phyloP scores from a whole-genome alignment of 2,329 filamentous ascomycete species.

The Xylaria sp. region DNA sequence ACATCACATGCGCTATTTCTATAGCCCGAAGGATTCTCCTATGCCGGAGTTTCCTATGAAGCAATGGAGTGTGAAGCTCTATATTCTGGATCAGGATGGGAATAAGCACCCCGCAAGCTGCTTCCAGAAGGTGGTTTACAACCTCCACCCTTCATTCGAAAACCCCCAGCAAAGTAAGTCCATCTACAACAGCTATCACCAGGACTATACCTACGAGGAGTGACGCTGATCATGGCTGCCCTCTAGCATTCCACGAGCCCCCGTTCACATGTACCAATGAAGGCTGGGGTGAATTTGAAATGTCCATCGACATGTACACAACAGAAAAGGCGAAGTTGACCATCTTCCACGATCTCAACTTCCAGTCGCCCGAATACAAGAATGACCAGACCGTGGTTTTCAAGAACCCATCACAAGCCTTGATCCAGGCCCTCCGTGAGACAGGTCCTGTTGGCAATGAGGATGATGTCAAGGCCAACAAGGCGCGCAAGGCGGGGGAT shows the following conservation, averaged over 20 bases:
- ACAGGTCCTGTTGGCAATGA: slow-evolving; percentile 85
- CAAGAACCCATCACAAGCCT: slow-evolving; percentile 89
- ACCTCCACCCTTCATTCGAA: slow-evolving; percentile 91
- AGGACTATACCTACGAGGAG: too few species aligned
- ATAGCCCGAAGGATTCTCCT: slow-evolving; percentile 78
- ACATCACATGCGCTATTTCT: slow-evolving; percentile 24
- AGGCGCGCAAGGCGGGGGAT: slow-evolving; percentile 60
- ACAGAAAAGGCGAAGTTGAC: slow-evolving; percentile 86
- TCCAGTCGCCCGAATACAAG: slow-evolving; percentile 81
- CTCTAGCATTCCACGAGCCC: slow-evolving; percentile 76
- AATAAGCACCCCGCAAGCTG: slow-evolving; percentile 81
- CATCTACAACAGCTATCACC: not conserved
- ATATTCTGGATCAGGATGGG: slow-evolving; percentile 82
- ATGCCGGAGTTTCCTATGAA: slow-evolving; percentile 91
- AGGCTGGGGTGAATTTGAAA: slow-evolving; percentile 98
- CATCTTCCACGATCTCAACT: slow-evolving; percentile 90
- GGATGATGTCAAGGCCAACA: slow-evolving; percentile 67
- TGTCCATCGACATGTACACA: slow-evolving; percentile 82
- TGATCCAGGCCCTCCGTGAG: slow-evolving; percentile 79
- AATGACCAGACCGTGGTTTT: slow-evolving; percentile 81
- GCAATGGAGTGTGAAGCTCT: slow-evolving; percentile 87
- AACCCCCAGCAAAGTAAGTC: slow-evolving; percentile 82
- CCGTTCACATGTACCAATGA: slow-evolving; percentile 92
- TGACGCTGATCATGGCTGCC: slow-evolving; percentile 23
- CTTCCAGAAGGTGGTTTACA: slow-evolving; percentile 93